Base-by-base conservation (phyloP, 768 basidiomycete genomes). In the Sporobolomyces phaffii region DNA sequence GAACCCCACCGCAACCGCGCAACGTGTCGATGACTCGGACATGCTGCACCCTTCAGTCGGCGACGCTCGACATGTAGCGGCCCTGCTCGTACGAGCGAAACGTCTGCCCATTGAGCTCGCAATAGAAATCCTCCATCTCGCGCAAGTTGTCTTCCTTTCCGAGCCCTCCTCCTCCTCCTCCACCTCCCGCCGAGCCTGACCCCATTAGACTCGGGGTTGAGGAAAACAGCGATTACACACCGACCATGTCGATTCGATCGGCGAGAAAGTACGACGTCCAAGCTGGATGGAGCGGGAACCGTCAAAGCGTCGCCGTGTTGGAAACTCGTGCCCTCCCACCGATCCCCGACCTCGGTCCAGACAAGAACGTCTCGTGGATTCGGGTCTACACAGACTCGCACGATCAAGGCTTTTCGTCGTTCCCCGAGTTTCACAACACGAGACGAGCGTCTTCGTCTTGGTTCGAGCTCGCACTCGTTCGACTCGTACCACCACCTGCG, bases 391-490 rank as follows among this genome's bases (percentile, higher is more conserved):
- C 65, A 5, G 62, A 62, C 18, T 58, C 59, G 1, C 49, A 49
- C 20, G 69, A 70, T 15, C 69, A 70, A 38, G 69, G 69, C 17
- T 70, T 66, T 58, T 60, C 61, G 14, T 56, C 52, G 1, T 60
- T 56, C 36, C 57, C 47, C 1, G 24, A 66, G 7, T 15, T 49
- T n/a, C 64, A 56, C 40, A 47, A 51, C 28, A 70, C 64, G 8
- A 51, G 64, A 6, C 28, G 51, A 28, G 69, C 31, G 1, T 70
- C 69, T 1, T 60, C 56, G 0, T 60, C 57, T 3, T 70, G 64
- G 64, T 70, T 70, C 69, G 69, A 70, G 41, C 24, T 59, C 33
- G 61, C 58, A 11, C 53, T 70, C 24, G 34, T 65, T 17, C 64
- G 69, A 2, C 45, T 43, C 18, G 11, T 26, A 18, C 26, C 14